These are phyloP conservation scores for Volvariella surrecta DNA, from an alignment of 1,284 basidiomycete genomes.

Conservation along the genomic window DNA sequence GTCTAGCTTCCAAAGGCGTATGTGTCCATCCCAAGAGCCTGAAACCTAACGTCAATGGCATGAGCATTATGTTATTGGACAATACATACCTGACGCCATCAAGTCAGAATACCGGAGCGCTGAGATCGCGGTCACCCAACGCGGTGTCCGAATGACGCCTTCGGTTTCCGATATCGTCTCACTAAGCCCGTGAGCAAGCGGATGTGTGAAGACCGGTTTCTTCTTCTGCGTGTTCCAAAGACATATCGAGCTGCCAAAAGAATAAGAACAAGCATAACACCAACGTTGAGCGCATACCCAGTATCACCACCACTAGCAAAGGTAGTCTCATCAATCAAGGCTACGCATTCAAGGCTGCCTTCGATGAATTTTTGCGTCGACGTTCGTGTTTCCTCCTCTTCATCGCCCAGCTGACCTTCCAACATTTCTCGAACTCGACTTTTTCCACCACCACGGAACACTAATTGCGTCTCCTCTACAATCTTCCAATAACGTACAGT, in stretches of 20 bases:
- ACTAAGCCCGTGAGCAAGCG: slow-evolving; percentile 83
- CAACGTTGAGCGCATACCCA: slow-evolving; percentile 46
- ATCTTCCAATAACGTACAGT: slow-evolving; percentile 97
- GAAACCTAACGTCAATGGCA: slow-evolving; percentile 4
- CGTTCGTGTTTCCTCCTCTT: slow-evolving; percentile 32
- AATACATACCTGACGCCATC: slow-evolving; percentile 73
- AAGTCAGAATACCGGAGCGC: slow-evolving; percentile 84
- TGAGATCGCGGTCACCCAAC: slow-evolving; percentile 87
- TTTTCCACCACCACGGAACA: slow-evolving; percentile 88
- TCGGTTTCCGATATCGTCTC: slow-evolving; percentile 62
- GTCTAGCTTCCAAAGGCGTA: slow-evolving; percentile 88
- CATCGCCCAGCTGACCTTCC: slow-evolving; percentile 67
- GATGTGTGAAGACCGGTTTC: slow-evolving; percentile 85
- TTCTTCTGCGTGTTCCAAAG: slow-evolving; percentile 95
- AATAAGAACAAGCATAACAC: neutral
- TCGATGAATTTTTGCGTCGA: slow-evolving; percentile 65
- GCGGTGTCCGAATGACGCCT: slow-evolving; percentile 67
- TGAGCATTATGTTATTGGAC: neutral
- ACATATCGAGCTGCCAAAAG: slow-evolving; percentile 65
- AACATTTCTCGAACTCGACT: slow-evolving; percentile 74
- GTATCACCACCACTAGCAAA: slow-evolving; percentile 95
- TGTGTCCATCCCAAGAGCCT: slow-evolving; percentile 90
- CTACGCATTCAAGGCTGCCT: slow-evolving; percentile 87
- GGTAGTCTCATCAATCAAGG: slow-evolving; percentile 90
- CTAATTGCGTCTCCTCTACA: slow-evolving; percentile 90